Evolutionary conservation across 768 basidiomycete genomes (phyloP).

Genomic region (Mycena chlorophos): DNA sequence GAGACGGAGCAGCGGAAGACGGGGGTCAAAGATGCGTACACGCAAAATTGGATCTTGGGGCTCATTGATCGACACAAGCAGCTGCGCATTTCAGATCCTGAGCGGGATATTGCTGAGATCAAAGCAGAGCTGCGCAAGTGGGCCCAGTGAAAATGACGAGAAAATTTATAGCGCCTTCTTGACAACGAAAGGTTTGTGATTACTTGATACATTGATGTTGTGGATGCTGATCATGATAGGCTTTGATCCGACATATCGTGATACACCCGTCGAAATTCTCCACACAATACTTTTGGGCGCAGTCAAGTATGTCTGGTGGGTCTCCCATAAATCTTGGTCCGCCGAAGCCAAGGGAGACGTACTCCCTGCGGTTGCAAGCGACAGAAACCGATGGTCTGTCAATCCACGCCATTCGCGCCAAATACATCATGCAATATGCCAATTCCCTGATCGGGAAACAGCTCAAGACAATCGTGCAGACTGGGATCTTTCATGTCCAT

Average conservation of each 20-base stretch:
- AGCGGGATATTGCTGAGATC: slow-evolving; percentile 20
- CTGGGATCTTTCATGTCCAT: slow-evolving; percentile 38
- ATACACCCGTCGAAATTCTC: slow-evolving; percentile 45
- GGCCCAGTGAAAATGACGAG: slow-evolving; percentile 25
- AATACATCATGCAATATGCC: slow-evolving; percentile 44
- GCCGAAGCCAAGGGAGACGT: slow-evolving; percentile 27
- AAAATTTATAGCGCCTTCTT: slow-evolving; percentile 35
- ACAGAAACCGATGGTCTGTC: slow-evolving; percentile 33
- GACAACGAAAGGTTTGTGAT: slow-evolving; percentile 27
- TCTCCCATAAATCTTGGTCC: slow-evolving; percentile 33
- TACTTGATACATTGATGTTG: neutral
- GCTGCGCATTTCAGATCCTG: slow-evolving; percentile 23
- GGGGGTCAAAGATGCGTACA: slow-evolving; percentile 41
- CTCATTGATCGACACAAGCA: slow-evolving; percentile 28
- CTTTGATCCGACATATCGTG: slow-evolving; percentile 28
- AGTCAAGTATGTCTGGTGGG: slow-evolving; percentile 45
- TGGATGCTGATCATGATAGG: slow-evolving; percentile 14
- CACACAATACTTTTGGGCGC: slow-evolving; percentile 45
- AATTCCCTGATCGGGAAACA: slow-evolving; percentile 46
- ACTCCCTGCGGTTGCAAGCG: slow-evolving; percentile 32
- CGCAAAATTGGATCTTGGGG: slow-evolving; percentile 39
- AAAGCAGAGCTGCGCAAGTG: slow-evolving; percentile 28
- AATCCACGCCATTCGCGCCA: slow-evolving; percentile 35
- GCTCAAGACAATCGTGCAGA: slow-evolving; percentile 40
- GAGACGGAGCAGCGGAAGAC: slow-evolving; percentile 29